phyloP scores from a whole-genome alignment of 2,329 filamentous ascomycete genomes.

The Cryphonectria radicalis region DNA sequence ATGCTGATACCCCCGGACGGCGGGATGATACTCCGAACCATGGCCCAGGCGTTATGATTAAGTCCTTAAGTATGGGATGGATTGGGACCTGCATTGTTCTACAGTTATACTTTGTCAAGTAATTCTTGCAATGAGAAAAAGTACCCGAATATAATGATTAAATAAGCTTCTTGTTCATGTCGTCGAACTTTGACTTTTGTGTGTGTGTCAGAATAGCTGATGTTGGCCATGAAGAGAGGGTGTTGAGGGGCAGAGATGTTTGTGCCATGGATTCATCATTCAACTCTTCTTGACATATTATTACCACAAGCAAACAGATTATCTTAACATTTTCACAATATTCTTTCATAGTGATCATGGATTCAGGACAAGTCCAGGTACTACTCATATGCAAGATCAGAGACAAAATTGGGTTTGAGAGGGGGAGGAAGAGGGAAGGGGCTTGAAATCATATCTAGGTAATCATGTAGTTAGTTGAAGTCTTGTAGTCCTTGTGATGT shows the following conservation, averaged over 20 bases:
- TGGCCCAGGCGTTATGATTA: not conserved
- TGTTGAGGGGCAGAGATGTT: not conserved
- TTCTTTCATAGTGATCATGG: too few species aligned
- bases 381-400: too few species aligned
- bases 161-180: not conserved
- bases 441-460: too few species aligned
- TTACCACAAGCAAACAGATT: not conserved
- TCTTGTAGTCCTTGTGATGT: too few species aligned
- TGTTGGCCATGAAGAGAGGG: not conserved
- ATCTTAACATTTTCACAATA: not conserved
- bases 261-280: not conserved
- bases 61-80: not conserved
- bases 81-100: not conserved
- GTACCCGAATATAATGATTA: not conserved
- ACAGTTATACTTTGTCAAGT: not conserved
- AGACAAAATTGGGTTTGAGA: too few species aligned
- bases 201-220: not conserved
- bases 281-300: not conserved
- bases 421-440: too few species aligned
- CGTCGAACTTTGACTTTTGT: not conserved
- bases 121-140: conserved; percentile 6
- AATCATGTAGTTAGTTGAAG: too few species aligned
- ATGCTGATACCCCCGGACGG: conserved; percentile 18
- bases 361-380: too few species aligned
- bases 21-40: conserved; percentile 1